phyloP scores from a whole-genome alignment of 164 flowering plant species.

The Dillenia suffruticosa region DNA sequence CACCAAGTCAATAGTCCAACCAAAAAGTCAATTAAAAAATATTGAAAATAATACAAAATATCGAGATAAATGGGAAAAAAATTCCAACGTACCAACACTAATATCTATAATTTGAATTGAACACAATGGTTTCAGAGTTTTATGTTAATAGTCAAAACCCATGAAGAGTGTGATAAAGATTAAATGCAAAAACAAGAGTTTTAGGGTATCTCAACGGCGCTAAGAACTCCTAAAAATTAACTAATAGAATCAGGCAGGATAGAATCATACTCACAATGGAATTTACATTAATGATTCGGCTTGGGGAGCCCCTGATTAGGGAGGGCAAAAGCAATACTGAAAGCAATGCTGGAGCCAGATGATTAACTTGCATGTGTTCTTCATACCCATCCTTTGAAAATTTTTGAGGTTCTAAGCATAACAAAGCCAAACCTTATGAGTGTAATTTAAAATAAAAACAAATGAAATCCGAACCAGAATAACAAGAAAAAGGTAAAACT shows the following conservation, averaged over 20 bases:
- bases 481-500: neutral
- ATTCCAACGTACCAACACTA: no score
- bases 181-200: no score
- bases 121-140: no score
- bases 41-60: no score
- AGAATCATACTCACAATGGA: conserved; percentile 47
- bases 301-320: conserved; percentile 86
- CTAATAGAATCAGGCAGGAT: neutral
- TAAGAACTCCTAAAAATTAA: neutral
- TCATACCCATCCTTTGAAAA: conserved; percentile 92
- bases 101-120: no score
- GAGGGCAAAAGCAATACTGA: conserved; percentile 89
- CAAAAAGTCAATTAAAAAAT: no score
- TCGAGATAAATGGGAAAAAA: no score
- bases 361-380: conserved; percentile 97
- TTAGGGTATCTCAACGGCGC: neutral
- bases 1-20: no score
- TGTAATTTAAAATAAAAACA: neutral
- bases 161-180: no score
- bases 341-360: conserved; percentile 93
- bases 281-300: conserved; percentile 88
- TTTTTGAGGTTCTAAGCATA: conserved; percentile 64
- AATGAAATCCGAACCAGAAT: neutral
- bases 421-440: conserved; percentile 4
- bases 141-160: no score